Base-by-base conservation (phyloP, 2,329 filamentous ascomycete species). In the Stenocarpella maydis region DNA sequence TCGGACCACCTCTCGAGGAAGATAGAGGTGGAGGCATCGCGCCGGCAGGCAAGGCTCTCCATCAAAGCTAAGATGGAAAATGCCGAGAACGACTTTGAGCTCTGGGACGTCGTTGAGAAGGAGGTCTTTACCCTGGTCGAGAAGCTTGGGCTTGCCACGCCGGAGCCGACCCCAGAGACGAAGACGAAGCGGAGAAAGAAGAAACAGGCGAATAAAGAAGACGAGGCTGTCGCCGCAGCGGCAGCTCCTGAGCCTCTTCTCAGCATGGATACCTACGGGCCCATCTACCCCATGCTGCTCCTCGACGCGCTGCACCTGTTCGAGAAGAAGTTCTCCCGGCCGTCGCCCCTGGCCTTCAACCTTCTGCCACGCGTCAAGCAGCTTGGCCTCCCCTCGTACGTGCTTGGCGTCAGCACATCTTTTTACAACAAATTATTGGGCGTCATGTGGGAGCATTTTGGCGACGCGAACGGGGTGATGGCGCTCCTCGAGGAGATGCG, bases 341-440 rank as follows among this genome's bases (percentile, higher is more conserved):
- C 87, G 0, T 94, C 91, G 1, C 82, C 85, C 0, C 82, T 92
- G 0, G 82, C 84, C 0, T 84, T 92, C 53, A 83, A 84, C 53
- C 79, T 94, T 31, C 82, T 95, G 0, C 91, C 92, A 0, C 86
- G 87, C 9, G 82, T 94, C 74, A 92, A 92, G 76, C 83, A 85
- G 53, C 83, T 93, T 0, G 92, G 92, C 1, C 84, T 91, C 1
- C 86, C 88, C 1, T 91, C 91, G 0, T 93, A 91, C 75, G 89
- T 93, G 8, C 85, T 95, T 0, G 92, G 91, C 58, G 90, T 88
- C 7, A 90, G 89, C 21, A 91, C 91, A 0, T 82, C 86, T 0
- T 87, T 95, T 50, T 95, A 92, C 82, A 90, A 91, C 75, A 83
- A 88, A 60, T 84, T 94, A 41, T 83, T 93, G 28, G 78, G 82